Evolutionary conservation across 2,329 filamentous ascomycete genomes (phyloP).

Genomic region (Stemphylium beticola): DNA sequence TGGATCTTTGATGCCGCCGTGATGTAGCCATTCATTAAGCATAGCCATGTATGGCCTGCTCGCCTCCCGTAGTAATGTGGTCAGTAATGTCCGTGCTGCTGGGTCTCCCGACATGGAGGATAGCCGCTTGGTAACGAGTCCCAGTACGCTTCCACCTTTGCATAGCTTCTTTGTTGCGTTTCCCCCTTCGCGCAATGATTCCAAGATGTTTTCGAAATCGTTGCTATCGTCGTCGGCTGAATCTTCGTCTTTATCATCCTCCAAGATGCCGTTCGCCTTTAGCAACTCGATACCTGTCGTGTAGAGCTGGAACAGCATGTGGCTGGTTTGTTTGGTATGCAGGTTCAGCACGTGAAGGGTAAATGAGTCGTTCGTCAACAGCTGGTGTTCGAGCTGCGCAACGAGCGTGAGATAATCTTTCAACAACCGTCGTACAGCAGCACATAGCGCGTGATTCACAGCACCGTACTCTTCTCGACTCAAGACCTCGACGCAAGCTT

Average conservation of each 20-base stretch:
- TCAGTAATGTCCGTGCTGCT: conserved; percentile 80
- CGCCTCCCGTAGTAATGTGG: conserved; percentile 81
- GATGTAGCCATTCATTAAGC: conserved; percentile 98
- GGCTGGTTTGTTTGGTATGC: conserved; percentile 85
- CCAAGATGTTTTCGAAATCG: conserved; percentile 90
- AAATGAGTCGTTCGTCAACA: conserved; percentile 85
- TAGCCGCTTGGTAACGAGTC: conserved; percentile 81
- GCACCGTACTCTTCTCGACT: conserved; percentile 91
- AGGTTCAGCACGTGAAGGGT: conserved; percentile 93
- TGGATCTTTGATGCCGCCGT: conserved; percentile 91
- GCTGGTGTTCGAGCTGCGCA: conserved; percentile 91
- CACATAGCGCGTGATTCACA: conserved; percentile 94
- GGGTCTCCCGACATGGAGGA: conserved; percentile 94
- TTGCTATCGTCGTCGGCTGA: conserved; percentile 76
- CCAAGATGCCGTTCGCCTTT: conserved; percentile 84
- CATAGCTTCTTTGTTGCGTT: conserved; percentile 89
- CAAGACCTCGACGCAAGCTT: conserved; percentile 92
- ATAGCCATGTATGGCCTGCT: conserved; percentile 96
- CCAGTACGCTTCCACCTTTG: conserved; percentile 95
- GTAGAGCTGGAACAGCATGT: conserved; percentile 91
- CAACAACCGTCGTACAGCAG: conserved; percentile 87
- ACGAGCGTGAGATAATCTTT: conserved; percentile 94
- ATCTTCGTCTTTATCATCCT: conserved; percentile 70
- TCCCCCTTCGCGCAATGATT: conserved; percentile 84
- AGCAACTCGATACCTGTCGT: conserved; percentile 78